phyloP scores from a whole-genome alignment of 306 rosid species.

The Ochetophila trinervis region DNA sequence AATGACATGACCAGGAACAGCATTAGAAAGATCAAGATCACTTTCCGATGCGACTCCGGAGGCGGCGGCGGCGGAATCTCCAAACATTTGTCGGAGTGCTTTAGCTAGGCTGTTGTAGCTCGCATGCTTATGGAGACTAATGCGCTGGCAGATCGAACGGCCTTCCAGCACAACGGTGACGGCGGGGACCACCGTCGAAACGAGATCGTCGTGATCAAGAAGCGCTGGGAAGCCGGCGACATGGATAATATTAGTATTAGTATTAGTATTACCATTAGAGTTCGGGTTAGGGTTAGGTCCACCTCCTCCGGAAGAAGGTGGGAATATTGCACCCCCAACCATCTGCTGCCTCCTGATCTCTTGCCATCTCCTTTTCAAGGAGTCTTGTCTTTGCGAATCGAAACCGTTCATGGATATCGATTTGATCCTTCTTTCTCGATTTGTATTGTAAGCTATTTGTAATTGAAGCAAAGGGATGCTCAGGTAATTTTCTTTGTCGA shows the following conservation, averaged over 20 bases:
- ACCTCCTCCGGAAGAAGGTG: conserved; percentile 24
- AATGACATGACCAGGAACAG: conserved; percentile 75
- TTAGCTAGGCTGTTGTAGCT: conserved; percentile 76
- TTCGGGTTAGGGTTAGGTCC: conserved; percentile 25
- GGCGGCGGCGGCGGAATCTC: conserved; percentile 16
- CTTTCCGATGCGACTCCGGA: not conserved
- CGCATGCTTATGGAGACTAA: conserved; percentile 68
- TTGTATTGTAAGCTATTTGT: not conserved
- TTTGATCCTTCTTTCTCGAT: not conserved
- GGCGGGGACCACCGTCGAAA: conserved; percentile 54
- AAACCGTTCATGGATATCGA: conserved; percentile 40
- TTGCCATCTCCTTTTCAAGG: conserved; percentile 52
- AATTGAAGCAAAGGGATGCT: too few species aligned
- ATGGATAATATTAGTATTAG: conserved; percentile 13
- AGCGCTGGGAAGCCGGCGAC: conserved; percentile 41
- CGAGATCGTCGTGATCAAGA: conserved; percentile 49
- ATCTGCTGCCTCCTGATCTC: conserved; percentile 30
- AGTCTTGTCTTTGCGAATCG: conserved; percentile 49
- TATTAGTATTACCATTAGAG: too few species aligned
- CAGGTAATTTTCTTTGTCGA: too few species aligned
- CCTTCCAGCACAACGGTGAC: conserved; percentile 90
- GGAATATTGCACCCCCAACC: conserved; percentile 33
- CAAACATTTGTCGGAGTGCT: conserved; percentile 74
- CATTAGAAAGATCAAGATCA: conserved; percentile 61
- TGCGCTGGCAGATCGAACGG: conserved; percentile 85